Evolutionary conservation across 148 eudicot species (phyloP).

Genomic region (Hydrangea macrophylla): DNA sequence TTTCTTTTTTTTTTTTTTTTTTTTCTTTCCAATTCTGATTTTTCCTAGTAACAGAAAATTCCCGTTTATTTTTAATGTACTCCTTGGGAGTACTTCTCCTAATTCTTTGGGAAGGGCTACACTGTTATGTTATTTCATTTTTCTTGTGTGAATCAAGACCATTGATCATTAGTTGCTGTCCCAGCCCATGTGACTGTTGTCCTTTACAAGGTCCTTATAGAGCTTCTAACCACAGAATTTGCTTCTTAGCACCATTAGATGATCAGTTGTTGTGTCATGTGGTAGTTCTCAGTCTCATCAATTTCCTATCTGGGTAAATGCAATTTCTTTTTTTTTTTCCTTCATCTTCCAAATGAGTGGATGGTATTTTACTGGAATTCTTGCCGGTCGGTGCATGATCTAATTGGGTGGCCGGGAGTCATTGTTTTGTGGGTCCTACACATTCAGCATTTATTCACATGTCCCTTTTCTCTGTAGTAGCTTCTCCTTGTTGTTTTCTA

Average conservation of each 20-base stretch:
- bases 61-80: background rate
- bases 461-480: conserved; percentile 8
- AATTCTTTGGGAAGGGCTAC: background rate
- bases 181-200: conserved; percentile 17
- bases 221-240: conserved; percentile 13
- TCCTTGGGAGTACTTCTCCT: background rate
- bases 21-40: conserved; percentile 1
- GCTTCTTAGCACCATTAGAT: background rate
- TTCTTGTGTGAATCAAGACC: background rate
- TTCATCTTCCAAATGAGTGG: conserved; percentile 5
- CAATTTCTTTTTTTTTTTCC: background rate
- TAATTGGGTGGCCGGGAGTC: conserved; percentile 9
- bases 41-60: background rate
- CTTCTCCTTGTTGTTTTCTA: background rate
- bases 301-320: background rate
- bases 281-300: conserved; percentile 11
- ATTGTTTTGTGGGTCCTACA: conserved; percentile 9
- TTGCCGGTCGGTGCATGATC: conserved; percentile 9
- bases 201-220: conserved; percentile 1
- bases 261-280: background rate
- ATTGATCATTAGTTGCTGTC: background rate
- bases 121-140: no score
- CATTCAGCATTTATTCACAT: conserved; percentile 6
- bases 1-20: background rate
- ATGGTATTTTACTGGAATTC: background rate